A percentile compares a stretch with the other conserved stretches of the same genome.
phyloP scores from a whole-genome alignment of 495 filamentous ascomycete genomes.

The Penicillium bovifimosum region DNA sequence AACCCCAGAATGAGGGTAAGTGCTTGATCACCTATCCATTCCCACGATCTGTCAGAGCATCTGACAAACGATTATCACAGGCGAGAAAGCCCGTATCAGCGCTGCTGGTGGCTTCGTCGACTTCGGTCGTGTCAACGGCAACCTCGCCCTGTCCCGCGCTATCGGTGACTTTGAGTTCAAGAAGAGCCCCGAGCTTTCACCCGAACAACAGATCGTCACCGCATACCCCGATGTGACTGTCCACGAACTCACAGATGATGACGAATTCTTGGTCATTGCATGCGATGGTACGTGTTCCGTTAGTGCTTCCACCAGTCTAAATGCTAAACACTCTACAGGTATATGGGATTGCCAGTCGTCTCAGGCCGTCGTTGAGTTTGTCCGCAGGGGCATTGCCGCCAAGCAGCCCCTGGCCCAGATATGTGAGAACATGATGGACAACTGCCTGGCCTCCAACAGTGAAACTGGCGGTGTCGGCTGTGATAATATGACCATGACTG shows the following conservation, averaged over 20 bases:
- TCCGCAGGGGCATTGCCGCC: conserved; percentile 88
- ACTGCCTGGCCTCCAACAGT: conserved; percentile 92
- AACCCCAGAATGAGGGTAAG: conserved; percentile 94
- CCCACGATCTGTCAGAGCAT: neutral
- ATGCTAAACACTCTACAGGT: conserved; percentile 46
- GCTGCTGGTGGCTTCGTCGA: conserved; percentile 97
- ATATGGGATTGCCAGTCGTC: conserved; percentile 99
- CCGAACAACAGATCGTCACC: conserved; percentile 96
- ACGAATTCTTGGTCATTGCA: conserved; percentile 94
- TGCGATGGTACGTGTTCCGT: conserved; percentile 72
- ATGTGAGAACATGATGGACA: conserved; percentile 99
- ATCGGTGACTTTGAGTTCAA: conserved; percentile 99
- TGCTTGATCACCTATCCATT: neutral
- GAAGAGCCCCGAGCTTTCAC: conserved; percentile 92
- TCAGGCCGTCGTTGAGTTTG: conserved; percentile 94
- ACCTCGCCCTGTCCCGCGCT: conserved; percentile 92
- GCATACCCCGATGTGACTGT: conserved; percentile 89
- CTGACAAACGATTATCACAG: conserved; percentile 41
- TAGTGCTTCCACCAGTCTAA: neutral
- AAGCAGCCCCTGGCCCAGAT: conserved; percentile 90
- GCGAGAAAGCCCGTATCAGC: conserved; percentile 91
- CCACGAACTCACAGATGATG: conserved; percentile 85
- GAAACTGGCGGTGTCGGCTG: conserved; percentile 97
- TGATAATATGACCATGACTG: conserved; percentile 98
- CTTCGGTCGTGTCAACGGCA: conserved; percentile 97